Percentiles rank a stretch among this genome's conserved stretches.
These are phyloP conservation scores for Teunomyces funiuensis DNA, from an alignment of 805 yeast species.

Conservation along the genomic window DNA sequence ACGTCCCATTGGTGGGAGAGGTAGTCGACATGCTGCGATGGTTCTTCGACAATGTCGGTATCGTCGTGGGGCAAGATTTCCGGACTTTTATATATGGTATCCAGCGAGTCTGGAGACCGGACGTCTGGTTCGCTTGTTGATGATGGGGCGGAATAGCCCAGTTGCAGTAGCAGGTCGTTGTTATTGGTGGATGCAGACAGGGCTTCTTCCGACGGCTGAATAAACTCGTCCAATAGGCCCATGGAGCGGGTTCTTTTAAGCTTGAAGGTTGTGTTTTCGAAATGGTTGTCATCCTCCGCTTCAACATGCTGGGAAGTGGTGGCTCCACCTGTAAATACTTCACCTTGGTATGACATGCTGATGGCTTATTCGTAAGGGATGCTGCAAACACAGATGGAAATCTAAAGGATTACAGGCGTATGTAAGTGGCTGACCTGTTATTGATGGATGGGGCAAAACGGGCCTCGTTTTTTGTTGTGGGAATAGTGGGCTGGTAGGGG, in stretches of 20 bases:
- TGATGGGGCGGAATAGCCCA: conserved; percentile 4
- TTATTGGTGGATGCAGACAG: too few relatives aligned
- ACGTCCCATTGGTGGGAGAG: conserved; percentile 96
- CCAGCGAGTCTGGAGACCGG: not conserved
- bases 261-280: conserved; percentile 67
- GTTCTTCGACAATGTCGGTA: conserved; percentile 73
- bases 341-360: conserved; percentile 13
- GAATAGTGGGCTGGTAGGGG: not conserved
- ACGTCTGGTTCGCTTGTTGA: not conserved
- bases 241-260: conserved; percentile 79
- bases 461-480: not conserved
- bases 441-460: not conserved
- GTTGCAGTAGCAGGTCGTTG: not conserved
- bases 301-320: conserved; percentile 66
- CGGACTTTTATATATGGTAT: conserved; percentile 19
- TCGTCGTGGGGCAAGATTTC: conserved; percentile 74
- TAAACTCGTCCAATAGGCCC: conserved; percentile 74
- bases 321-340: conserved; percentile 54
- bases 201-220: conserved; percentile 35
- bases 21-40: conserved; percentile 91
- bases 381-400: too few relatives aligned
- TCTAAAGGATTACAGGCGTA: too few relatives aligned
- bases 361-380: too few relatives aligned
- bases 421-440: too few relatives aligned
- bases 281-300: conserved; percentile 69